phyloP scores from a whole-genome alignment of 768 basidiomycete species.

The Hericium rajendrae region DNA sequence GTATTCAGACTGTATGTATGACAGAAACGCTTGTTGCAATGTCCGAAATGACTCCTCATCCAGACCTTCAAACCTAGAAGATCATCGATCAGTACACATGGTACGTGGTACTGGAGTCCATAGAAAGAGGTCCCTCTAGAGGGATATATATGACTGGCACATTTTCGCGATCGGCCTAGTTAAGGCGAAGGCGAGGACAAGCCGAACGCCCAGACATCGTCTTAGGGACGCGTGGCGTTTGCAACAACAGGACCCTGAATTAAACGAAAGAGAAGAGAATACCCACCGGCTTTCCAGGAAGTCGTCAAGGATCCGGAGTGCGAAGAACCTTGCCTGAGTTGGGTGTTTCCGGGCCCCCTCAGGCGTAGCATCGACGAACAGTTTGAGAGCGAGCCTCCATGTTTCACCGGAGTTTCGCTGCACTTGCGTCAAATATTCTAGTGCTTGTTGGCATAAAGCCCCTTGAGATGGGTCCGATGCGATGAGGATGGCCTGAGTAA shows the following conservation, averaged over 20 bases:
- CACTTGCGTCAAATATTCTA: conserved; percentile 71
- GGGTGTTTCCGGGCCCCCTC: conserved; percentile 62
- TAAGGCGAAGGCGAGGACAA: too few relatives aligned
- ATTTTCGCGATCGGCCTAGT: too few relatives aligned
- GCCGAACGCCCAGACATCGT: too few relatives aligned
- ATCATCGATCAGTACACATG: neutral
- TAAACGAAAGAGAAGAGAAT: neutral
- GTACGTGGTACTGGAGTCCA: neutral
- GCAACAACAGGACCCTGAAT: neutral
- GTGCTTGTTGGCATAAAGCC: conserved; percentile 73
- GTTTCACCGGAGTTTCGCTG: conserved; percentile 65
- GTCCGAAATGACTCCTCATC: conserved; percentile 62
- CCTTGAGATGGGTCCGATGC: conserved; percentile 72
- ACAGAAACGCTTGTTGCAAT: conserved; percentile 66
- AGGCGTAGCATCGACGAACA: conserved; percentile 55
- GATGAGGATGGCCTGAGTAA: conserved; percentile 80
- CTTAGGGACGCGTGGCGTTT: too few relatives aligned
- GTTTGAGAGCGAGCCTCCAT: conserved; percentile 73
- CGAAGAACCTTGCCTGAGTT: conserved; percentile 69
- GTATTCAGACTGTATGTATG: conserved; percentile 85
- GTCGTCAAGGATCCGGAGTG: conserved; percentile 70
- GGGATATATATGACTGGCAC: too few relatives aligned
- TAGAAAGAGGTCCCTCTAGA: too few relatives aligned
- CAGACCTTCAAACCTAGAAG: conserved; percentile 44
- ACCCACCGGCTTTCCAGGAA: conserved; percentile 77